Base-by-base conservation (phyloP, 495 filamentous ascomycete species). In the Talaromyces ruber region DNA sequence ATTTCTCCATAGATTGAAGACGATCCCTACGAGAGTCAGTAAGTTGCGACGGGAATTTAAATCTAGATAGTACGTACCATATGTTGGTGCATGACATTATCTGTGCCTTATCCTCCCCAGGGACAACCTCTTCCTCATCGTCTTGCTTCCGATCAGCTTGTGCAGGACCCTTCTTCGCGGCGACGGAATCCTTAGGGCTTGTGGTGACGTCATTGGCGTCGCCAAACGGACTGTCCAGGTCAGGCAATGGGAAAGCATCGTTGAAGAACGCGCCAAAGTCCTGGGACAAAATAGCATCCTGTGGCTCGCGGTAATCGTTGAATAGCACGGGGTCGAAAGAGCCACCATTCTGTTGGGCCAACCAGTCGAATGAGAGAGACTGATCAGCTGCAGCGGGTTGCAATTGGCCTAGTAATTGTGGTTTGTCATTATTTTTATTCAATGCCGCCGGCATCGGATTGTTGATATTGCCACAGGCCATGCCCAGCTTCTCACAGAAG, bases 261-360 rank as follows among this genome's bases (percentile, higher is more conserved):
- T 92, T 88, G 74, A 95, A 94, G 78, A 94, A 95, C 61, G 84
- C 86, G 24, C 81, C 82, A 63, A 84, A 83, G 68, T 92, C 90
- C 63, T 85, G 87, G 37, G 83, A 84, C 6, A 82, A 69, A 8
- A 88, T 78, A 59, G 86, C 89, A 62, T 91, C 90, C 66, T 96
- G 90, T 6, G 89, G 87, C 67, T 99, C 95, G 43, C 94, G 86
- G 74, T 97, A 98, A 65, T 93, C 92, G 58, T 88, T 89, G 72
- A 98, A 99, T 2, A 98, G 81, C 32, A 91, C 83, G 1, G 94
- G 94, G 64, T 98, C 91, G 65, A 98, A 97, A 65, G 91, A 86
- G 58, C 91, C 91, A 47, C 88, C 86, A 69, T 92, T 94, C 70
- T 96, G 90, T 67, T 89, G 85, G 9, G 89, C 85, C 62, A 96